A percentile compares a stretch with the other conserved stretches of the same genome.
Conservation (phyloP, 148 eudicot species). For the Camellia lanceoleosa region DNA sequence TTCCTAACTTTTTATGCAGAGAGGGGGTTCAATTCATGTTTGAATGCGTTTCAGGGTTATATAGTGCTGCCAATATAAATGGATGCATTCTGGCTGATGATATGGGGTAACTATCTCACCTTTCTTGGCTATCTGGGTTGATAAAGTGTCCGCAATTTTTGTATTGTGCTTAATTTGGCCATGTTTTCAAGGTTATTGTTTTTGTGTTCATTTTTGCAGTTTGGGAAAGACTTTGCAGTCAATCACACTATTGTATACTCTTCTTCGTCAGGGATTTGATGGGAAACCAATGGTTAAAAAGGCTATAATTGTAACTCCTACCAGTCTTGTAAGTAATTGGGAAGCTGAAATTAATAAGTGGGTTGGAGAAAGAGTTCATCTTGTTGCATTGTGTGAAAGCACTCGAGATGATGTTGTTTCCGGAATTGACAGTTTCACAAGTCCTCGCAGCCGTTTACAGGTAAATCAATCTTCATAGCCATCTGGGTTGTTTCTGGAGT, state of each 20-base stretch:
- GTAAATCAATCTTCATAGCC: constrained; percentile 30
- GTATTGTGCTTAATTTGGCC: background rate
- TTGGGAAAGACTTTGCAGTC: constrained; percentile 98
- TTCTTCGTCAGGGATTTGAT: constrained; percentile 93
- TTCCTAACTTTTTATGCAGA: constrained; percentile 45
- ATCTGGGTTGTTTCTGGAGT: constrained; percentile 16
- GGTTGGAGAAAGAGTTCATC: constrained; percentile 85
- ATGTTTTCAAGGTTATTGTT: constrained; percentile 6
- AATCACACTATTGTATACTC: constrained; percentile 88
- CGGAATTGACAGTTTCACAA: constrained; percentile 68
- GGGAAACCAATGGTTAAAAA: constrained; percentile 88
- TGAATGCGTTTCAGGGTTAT: constrained; percentile 84
- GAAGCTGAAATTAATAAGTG: constrained; percentile 96
- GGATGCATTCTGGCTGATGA: constrained; percentile 99
- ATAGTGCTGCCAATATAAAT: constrained; percentile 47
- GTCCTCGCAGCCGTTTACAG: constrained; percentile 59
- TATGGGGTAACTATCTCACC: constrained; percentile 72
- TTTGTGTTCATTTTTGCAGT: constrained; percentile 40
- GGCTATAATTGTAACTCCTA: constrained; percentile 95
- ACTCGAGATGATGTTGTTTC: constrained; percentile 76
- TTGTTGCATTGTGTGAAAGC: constrained; percentile 94
- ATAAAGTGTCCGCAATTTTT: background rate
- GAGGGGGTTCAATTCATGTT: constrained; percentile 99
- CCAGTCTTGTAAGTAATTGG: constrained; percentile 98
- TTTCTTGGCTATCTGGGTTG: constrained; percentile 8